Percentiles rank a stretch among this genome's conserved stretches.
These are phyloP conservation scores for Stachybotrys chlorohalonatus DNA, from an alignment of 2,329 filamentous ascomycete species.

Conservation along the genomic window DNA sequence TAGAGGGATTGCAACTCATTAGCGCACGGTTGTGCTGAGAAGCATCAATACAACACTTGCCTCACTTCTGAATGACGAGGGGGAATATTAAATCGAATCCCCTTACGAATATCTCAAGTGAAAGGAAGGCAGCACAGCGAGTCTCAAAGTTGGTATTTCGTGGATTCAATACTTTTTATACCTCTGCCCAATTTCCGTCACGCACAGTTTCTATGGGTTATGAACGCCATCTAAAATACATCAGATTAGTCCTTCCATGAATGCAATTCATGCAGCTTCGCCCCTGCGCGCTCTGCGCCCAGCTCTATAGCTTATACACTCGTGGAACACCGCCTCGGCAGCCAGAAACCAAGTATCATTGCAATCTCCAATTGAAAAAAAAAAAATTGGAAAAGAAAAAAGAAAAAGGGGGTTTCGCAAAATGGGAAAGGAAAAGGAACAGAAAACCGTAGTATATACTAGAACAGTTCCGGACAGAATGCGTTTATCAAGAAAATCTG, in stretches of 20 bases:
- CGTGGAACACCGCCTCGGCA: constrained; percentile 13
- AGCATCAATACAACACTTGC: background rate
- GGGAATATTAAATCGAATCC: too few relatives aligned
- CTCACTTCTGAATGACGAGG: too few relatives aligned
- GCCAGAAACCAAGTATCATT: constrained; percentile 19
- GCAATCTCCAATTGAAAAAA: constrained; percentile 20
- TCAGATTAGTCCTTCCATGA: constrained; percentile 28
- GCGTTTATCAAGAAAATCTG: constrained; percentile 8
- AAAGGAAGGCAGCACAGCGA: too few relatives aligned
- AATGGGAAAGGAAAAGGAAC: constrained; percentile 2
- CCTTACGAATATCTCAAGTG: too few relatives aligned
- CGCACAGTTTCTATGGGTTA: constrained; percentile 26
- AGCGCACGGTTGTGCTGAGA: background rate
- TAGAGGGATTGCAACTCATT: background rate
- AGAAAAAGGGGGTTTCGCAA: constrained; percentile 4
- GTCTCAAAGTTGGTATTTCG: background rate
- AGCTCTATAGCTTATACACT: constrained; percentile 28
- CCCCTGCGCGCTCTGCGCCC: constrained; percentile 24
- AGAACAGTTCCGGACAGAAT: constrained; percentile 11
- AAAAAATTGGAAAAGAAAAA: constrained; percentile 1
- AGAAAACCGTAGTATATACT: constrained; percentile 12
- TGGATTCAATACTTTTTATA: background rate
- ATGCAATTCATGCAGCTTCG: constrained; percentile 23
- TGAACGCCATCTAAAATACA: constrained; percentile 32
- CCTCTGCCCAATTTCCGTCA: constrained; percentile 17